These are phyloP conservation scores for Rubroboletus satanas DNA, from an alignment of 768 basidiomycete species.

Conservation along the genomic window DNA sequence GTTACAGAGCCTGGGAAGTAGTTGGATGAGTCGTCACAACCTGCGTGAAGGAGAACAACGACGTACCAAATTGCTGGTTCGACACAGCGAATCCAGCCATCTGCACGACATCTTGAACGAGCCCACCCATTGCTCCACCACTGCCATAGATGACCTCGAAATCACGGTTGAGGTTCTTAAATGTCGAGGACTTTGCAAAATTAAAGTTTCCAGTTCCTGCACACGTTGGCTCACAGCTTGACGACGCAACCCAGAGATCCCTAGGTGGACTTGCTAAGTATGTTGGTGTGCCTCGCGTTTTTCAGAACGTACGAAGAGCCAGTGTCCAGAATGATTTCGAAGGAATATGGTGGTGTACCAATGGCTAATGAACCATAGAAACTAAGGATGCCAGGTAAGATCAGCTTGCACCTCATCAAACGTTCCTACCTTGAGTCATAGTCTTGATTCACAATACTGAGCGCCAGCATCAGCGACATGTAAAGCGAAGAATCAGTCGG, in stretches of 20 bases:
- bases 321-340: conserved; percentile 51
- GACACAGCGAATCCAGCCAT: conserved; percentile 63
- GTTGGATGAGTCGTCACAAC: conserved; percentile 15
- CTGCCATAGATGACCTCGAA: conserved; percentile 46
- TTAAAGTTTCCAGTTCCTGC: conserved; percentile 34
- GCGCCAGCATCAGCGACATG: conserved; percentile 1
- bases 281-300: not conserved
- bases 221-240: conserved; percentile 29
- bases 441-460: conserved; percentile 60
- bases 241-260: conserved; percentile 50
- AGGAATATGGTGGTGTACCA: conserved; percentile 45
- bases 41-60: not conserved
- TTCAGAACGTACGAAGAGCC: conserved; percentile 36
- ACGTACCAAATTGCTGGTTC: conserved; percentile 54
- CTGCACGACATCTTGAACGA: conserved; percentile 62
- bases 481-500: not conserved
- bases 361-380: conserved; percentile 36
- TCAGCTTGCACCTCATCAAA: not conserved
- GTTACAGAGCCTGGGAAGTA: conserved; percentile 35
- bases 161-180: conserved; percentile 28
- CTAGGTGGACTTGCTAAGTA: conserved; percentile 25
- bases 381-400: conserved; percentile 10
- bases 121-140: conserved; percentile 42
- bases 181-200: conserved; percentile 33
- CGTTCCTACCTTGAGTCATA: conserved; percentile 52